These are phyloP conservation scores for Verticillium nubilum DNA, from an alignment of 2,329 filamentous ascomycete species.

Conservation along the genomic window DNA sequence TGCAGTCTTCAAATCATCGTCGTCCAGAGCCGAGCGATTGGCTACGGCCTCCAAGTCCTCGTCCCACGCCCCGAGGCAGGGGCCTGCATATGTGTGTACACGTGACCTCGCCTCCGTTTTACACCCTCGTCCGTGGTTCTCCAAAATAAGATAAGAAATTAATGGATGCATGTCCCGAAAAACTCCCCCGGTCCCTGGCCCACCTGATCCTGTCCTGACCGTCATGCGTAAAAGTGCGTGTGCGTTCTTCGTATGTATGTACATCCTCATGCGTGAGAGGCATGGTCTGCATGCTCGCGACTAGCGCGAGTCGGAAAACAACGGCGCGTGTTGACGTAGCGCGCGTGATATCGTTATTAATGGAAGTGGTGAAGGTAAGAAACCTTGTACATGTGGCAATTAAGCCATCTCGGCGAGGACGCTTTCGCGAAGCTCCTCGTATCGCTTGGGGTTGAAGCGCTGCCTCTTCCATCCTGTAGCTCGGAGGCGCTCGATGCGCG, in stretches of 20 bases:
- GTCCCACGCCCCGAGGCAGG: not conserved
- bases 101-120: not conserved
- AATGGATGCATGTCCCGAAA: not conserved
- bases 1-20: not conserved
- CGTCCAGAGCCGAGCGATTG: not conserved
- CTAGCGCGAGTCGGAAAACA: not conserved
- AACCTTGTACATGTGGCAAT: not conserved
- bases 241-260: not conserved
- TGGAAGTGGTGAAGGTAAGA: not conserved
- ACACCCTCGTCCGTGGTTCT: not conserved
- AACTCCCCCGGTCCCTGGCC: not conserved
- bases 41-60: not conserved
- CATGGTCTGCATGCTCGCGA: not conserved
- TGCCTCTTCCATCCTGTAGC: slow-evolving; percentile 50
- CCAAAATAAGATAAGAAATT: not conserved
- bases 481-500: slow-evolving; percentile 49
- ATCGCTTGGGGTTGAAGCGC: slow-evolving; percentile 47
- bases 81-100: not conserved
- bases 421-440: slow-evolving; percentile 45
- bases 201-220: not conserved
- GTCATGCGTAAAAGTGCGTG: not conserved
- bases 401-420: slow-evolving; percentile 42
- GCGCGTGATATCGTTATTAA: not conserved
- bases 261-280: not conserved
- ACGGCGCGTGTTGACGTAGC: no score